Conservation (phyloP, 2,329 filamentous ascomycete genomes). For the Diaporthe sp. region DNA sequence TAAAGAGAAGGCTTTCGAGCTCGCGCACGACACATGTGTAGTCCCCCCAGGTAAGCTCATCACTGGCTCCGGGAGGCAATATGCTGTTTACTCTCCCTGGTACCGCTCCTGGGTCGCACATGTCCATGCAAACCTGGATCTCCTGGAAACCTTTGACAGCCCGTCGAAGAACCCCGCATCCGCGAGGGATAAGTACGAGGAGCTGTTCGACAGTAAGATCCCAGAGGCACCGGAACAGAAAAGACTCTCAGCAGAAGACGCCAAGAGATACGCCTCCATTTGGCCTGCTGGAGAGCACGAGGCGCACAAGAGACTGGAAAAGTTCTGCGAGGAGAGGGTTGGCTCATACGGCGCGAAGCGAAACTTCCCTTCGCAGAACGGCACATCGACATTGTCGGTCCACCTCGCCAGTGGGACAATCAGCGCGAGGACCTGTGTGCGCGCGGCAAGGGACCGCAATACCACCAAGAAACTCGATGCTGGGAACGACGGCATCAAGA, state of each 20-base stretch:
- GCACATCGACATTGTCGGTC: slow-evolving; percentile 77
- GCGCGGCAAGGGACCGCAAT: slow-evolving; percentile 68
- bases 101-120: slow-evolving; percentile 80
- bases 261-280: slow-evolving; percentile 63
- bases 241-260: slow-evolving; percentile 66
- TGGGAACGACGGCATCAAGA: slow-evolving; percentile 72
- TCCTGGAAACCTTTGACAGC: slow-evolving; percentile 70
- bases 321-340: slow-evolving; percentile 75
- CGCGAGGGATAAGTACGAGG: slow-evolving; percentile 55
- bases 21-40: slow-evolving; percentile 84
- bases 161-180: slow-evolving; percentile 64
- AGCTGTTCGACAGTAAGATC: slow-evolving; percentile 69
- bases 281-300: slow-evolving; percentile 84
- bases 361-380: slow-evolving; percentile 71
- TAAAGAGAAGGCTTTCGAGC: slow-evolving; percentile 74
- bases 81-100: slow-evolving; percentile 88
- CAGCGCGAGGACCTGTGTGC: slow-evolving; percentile 73
- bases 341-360: slow-evolving; percentile 70
- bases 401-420: slow-evolving; percentile 76
- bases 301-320: slow-evolving; percentile 70
- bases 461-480: slow-evolving; percentile 73
- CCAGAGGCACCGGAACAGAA: slow-evolving; percentile 74
- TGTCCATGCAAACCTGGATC: slow-evolving; percentile 74
- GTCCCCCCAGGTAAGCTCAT: slow-evolving; percentile 77
- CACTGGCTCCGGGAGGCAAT: slow-evolving; percentile 79